phyloP scores from a whole-genome alignment of 139 green algal species.

The Tetratostichococcus sp. region DNA sequence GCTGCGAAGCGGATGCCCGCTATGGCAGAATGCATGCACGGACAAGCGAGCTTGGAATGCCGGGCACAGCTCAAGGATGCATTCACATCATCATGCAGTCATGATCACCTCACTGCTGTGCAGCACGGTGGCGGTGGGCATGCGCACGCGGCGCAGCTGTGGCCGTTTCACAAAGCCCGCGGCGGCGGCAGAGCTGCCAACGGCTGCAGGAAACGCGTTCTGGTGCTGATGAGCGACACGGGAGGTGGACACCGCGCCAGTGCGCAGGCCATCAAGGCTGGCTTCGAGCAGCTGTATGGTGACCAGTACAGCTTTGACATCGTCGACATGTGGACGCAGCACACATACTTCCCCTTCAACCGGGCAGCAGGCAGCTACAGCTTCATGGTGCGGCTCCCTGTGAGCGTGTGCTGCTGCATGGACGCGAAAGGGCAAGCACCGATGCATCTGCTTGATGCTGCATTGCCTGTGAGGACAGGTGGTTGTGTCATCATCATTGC shows the following conservation, averaged over 20 bases:
- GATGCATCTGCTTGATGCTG: too few relatives aligned
- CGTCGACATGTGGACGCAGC: conserved; percentile 91
- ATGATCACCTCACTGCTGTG: background rate
- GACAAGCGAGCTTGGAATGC: too few relatives aligned
- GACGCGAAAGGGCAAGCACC: background rate
- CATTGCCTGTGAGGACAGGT: too few relatives aligned
- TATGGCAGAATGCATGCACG: too few relatives aligned
- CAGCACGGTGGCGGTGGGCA: background rate
- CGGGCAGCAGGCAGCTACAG: conserved; percentile 86
- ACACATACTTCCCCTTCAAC: conserved; percentile 88
- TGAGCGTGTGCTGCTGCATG: too few relatives aligned
- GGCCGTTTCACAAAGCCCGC: background rate
- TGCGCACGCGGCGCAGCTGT: background rate
- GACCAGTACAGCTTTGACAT: conserved; percentile 75
- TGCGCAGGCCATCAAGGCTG: conserved; percentile 83
- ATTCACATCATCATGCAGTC: background rate
- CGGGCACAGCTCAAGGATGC: background rate
- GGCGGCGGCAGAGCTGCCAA: too few relatives aligned
- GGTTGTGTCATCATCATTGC: too few relatives aligned
- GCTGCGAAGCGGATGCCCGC: too few relatives aligned
- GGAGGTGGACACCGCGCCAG: conserved; percentile 91
- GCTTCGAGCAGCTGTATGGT: conserved; percentile 83
- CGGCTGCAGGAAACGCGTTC: conserved; percentile 49
- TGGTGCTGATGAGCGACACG: conserved; percentile 96
- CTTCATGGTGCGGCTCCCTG: conserved; percentile 72